phyloP scores from a whole-genome alignment of 2,329 filamentous ascomycete species.

The Ophiocordyceps robertsii region DNA sequence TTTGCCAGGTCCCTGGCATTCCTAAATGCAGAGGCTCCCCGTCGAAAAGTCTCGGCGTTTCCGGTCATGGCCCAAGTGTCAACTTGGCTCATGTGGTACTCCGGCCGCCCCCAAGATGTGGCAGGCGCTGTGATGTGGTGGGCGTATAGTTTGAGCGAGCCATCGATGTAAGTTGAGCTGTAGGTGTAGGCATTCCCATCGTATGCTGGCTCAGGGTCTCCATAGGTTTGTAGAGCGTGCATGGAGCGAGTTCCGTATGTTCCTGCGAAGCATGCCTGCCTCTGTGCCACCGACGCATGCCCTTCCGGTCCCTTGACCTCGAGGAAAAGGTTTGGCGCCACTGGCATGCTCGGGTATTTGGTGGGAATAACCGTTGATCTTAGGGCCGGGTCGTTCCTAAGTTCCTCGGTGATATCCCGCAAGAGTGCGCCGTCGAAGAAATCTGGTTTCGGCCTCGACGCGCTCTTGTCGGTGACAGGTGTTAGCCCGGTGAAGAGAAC shows the following conservation, averaged over 20 bases:
- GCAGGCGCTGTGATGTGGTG: conserved; percentile 18
- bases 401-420: neutral
- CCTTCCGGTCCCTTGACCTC: conserved; percentile 23
- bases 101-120: conserved; percentile 14
- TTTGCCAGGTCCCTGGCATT: conserved; percentile 25
- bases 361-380: neutral
- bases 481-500: neutral
- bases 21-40: conserved; percentile 20
- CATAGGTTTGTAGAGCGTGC: conserved; percentile 16
- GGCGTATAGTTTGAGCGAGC: conserved; percentile 20
- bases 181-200: conserved; percentile 24
- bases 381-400: too few species aligned
- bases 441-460: neutral
- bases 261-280: conserved; percentile 23
- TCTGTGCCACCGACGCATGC: conserved; percentile 12
- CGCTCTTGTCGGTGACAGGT: neutral
- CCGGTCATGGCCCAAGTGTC: too few species aligned
- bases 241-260: conserved; percentile 22
- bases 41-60: conserved; percentile 13
- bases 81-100: conserved; percentile 31
- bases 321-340: conserved; percentile 27
- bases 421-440: neutral
- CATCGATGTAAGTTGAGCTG: conserved; percentile 18
- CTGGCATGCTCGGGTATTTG: conserved; percentile 6
- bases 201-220: conserved; percentile 13